phyloP scores from a whole-genome alignment of 306 rosid genomes.

The Acmispon strigosus region DNA sequence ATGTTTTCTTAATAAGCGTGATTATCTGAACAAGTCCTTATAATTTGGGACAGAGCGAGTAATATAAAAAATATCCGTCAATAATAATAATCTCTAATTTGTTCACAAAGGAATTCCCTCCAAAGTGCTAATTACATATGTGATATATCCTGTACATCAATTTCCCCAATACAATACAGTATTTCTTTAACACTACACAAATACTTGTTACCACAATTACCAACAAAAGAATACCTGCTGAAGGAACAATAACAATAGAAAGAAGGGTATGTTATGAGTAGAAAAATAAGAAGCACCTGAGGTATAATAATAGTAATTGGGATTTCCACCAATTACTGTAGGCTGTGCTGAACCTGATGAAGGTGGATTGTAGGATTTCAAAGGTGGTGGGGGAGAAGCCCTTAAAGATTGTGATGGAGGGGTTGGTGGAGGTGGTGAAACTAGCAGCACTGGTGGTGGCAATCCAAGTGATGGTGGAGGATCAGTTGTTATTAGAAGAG shows the following conservation, averaged over 20 bases:
- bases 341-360: slow-evolving; percentile 46
- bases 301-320: slow-evolving; percentile 50
- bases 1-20: too few relatives aligned
- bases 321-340: slow-evolving; percentile 30
- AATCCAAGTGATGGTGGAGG: background rate
- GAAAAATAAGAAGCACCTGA: slow-evolving; percentile 38
- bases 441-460: background rate
- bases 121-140: background rate
- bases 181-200: background rate
- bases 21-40: too few relatives aligned
- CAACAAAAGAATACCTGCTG: slow-evolving; percentile 27
- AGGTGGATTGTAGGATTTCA: slow-evolving; percentile 25
- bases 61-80: too few relatives aligned
- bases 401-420: slow-evolving; percentile 24
- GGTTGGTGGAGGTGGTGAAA: slow-evolving; percentile 24
- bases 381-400: slow-evolving; percentile 50
- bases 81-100: background rate
- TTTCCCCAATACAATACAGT: background rate
- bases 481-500: background rate
- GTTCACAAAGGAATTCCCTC: background rate
- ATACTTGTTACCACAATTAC: slow-evolving; percentile 18
- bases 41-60: too few relatives aligned
- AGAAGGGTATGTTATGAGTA: background rate
- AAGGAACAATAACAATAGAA: slow-evolving; percentile 18
- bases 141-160: background rate